Base-by-base conservation (phyloP, 805 yeast species). In the Wickerhamomyces subpelliculosus region DNA sequence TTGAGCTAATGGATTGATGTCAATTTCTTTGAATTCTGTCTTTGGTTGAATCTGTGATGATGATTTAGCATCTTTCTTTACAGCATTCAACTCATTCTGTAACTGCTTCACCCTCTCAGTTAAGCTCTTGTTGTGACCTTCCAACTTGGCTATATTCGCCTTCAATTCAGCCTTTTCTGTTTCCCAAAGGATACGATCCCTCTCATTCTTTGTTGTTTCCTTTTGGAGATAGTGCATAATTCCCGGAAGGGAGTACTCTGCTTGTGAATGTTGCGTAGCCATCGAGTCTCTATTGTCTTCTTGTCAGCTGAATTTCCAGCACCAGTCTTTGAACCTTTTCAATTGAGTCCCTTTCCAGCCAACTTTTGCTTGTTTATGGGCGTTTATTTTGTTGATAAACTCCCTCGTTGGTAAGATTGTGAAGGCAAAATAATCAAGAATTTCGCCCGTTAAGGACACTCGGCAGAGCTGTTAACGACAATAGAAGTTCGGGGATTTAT, bases 201-300 rank as follows among this genome's bases (percentile, higher is more conserved):
- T 68, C 49, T 75, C 82, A 53, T 69, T 72, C 40, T 64, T 66
- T 44, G 74, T 77, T 65, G 75, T 74, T 49, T 76, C 80, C 22
- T 69, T 61, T 49, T 76, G 80, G 50, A 76, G 57, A 45, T 69
- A 75, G 47, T 74, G 70, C 75, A 75, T 74, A 27, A 76, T 77
- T 39, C 80, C 80, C 38, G 68, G 65, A 28, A 35, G 27, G 18
- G 32, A 12, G 28, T 35, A 35, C 17, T 34, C 31, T 14, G 18
- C 12, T 14, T 20, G 19, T 7, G 8, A 27, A 10, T 16, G 9
- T 4, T 27, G 29, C 11, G 19, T 8, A 16, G 29, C 10, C 29
- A 27, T 27, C 24, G n/a, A n/a, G 23, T 7, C 23, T 7, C 6
- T 21, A 21, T 21, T 7, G 23, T 21, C 23, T 21, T 21, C n/a